A percentile compares a stretch with the other conserved stretches of the same genome.
phyloP scores from a whole-genome alignment of 176 grass and related monocot species.

The Oryza rufipogon region DNA sequence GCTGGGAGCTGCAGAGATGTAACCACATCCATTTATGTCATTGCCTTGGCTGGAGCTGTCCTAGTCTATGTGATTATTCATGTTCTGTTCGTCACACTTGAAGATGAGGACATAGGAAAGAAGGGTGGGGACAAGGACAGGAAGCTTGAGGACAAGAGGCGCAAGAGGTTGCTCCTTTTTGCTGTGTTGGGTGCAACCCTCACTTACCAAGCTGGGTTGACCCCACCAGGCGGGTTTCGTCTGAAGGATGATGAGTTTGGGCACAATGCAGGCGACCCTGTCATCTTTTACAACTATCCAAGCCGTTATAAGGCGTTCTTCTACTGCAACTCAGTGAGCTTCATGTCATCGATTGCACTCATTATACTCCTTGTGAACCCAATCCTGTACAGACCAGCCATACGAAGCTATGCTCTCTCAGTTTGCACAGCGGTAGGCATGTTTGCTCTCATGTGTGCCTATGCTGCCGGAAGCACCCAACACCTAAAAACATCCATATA shows the following conservation, averaged over 20 bases:
- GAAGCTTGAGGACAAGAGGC: background rate
- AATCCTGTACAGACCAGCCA: slow-evolving; percentile 2
- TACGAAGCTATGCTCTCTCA: slow-evolving; percentile 7
- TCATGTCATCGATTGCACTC: slow-evolving; percentile 36
- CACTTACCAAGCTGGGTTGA: slow-evolving; percentile 46
- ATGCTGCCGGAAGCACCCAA: background rate
- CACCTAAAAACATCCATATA: background rate
- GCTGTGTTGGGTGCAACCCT: background rate
- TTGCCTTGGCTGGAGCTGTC: background rate
- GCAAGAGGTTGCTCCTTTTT: slow-evolving; percentile 32
- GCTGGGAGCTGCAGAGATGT: slow-evolving; percentile 23
- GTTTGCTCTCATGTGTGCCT: background rate
- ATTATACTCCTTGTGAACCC: slow-evolving; percentile 35
- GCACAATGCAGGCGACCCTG: background rate
- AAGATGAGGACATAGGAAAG: background rate
- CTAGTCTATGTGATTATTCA: slow-evolving; percentile 32
- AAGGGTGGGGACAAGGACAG: background rate
- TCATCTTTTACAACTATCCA: background rate
- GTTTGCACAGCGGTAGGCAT: background rate
- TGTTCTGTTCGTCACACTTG: background rate
- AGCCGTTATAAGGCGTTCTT: slow-evolving; percentile 36
- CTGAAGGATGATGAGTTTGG: background rate
- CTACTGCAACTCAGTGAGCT: slow-evolving; percentile 44
- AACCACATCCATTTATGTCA: slow-evolving; percentile 26
- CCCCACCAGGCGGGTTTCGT: slow-evolving; percentile 9